Conservation (phyloP, 2,329 filamentous ascomycete species). For the Tolypocladium inflatum region DNA sequence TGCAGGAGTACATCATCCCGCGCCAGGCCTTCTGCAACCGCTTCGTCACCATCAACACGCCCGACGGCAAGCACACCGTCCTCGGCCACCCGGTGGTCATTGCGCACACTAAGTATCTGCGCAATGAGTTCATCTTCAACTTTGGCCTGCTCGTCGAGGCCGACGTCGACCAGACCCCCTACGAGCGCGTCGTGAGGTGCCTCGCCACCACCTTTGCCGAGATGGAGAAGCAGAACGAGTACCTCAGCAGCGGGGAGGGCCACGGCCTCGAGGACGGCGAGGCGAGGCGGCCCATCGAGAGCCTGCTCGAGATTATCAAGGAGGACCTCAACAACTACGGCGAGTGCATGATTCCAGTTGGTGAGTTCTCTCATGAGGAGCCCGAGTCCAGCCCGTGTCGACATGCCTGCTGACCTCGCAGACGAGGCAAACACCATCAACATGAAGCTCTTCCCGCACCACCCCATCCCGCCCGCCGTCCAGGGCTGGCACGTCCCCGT, state of each 20-base stretch:
- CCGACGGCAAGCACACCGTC: slow-evolving; percentile 61
- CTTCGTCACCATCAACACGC: slow-evolving; percentile 70
- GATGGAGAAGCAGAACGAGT: slow-evolving; percentile 84
- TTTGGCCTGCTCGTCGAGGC: slow-evolving; percentile 74
- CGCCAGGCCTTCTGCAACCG: slow-evolving; percentile 92
- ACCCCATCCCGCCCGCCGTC: slow-evolving; percentile 66
- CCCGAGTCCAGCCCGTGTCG: neutral
- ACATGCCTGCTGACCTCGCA: slow-evolving; percentile 20
- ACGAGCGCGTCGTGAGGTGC: slow-evolving; percentile 77
- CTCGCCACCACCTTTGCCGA: slow-evolving; percentile 78
- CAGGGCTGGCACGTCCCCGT: slow-evolving; percentile 88
- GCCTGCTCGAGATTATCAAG: slow-evolving; percentile 68
- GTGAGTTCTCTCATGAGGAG: slow-evolving; percentile 34
- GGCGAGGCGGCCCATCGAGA: slow-evolving; percentile 63
- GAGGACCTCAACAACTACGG: slow-evolving; percentile 94
- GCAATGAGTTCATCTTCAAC: slow-evolving; percentile 98
- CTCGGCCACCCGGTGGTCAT: slow-evolving; percentile 87
- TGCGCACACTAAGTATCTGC: slow-evolving; percentile 68
- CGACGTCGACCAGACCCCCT: slow-evolving; percentile 61
- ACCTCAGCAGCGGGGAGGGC: slow-evolving; percentile 56
- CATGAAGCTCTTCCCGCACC: slow-evolving; percentile 87
- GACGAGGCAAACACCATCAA: slow-evolving; percentile 93
- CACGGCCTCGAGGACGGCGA: slow-evolving; percentile 24
- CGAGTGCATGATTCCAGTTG: slow-evolving; percentile 96
- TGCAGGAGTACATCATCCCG: slow-evolving; percentile 90